phyloP scores from a whole-genome alignment of 2,329 filamentous ascomycete species.

The Colletotrichum spinosum region DNA sequence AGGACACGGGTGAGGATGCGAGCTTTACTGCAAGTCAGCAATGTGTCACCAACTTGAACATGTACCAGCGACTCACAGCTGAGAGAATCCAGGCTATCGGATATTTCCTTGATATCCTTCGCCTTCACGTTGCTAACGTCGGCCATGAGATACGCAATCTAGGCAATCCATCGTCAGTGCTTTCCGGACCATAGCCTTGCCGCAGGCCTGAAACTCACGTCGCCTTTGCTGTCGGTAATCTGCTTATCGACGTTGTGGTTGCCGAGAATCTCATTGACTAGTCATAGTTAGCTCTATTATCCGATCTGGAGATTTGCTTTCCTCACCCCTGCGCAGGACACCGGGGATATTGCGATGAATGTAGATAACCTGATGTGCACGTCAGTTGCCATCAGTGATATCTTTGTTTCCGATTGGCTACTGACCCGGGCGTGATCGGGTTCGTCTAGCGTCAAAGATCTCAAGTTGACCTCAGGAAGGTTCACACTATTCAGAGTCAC shows the following conservation, averaged over 20 bases:
- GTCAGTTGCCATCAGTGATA: constrained; percentile 32
- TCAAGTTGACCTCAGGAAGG: constrained; percentile 92
- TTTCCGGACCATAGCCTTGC: not conserved
- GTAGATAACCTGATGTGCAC: constrained; percentile 76
- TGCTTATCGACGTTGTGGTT: constrained; percentile 99
- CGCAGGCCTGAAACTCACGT: constrained; percentile 64
- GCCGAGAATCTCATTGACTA: constrained; percentile 93
- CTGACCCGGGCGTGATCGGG: constrained; percentile 84
- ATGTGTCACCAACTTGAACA: not conserved
- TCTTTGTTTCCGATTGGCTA: not conserved
- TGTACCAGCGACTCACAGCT: constrained; percentile 69
- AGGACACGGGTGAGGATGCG: constrained; percentile 61
- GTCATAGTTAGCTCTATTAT: not conserved
- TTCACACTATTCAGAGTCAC: constrained; percentile 93
- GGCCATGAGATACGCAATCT: constrained; percentile 96
- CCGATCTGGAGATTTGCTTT: not conserved
- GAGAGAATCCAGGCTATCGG: constrained; percentile 83
- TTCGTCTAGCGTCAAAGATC: constrained; percentile 91
- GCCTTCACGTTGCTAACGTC: constrained; percentile 90
- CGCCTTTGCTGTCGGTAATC: constrained; percentile 94
- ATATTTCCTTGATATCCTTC: constrained; percentile 86
- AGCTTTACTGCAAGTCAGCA: constrained; percentile 44
- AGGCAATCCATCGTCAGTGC: constrained; percentile 38
- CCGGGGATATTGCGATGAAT: constrained; percentile 97
- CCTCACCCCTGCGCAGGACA: constrained; percentile 83